These are phyloP conservation scores for Dipteronia sinensis DNA, from an alignment of 345 rosid species.

Conservation along the genomic window DNA sequence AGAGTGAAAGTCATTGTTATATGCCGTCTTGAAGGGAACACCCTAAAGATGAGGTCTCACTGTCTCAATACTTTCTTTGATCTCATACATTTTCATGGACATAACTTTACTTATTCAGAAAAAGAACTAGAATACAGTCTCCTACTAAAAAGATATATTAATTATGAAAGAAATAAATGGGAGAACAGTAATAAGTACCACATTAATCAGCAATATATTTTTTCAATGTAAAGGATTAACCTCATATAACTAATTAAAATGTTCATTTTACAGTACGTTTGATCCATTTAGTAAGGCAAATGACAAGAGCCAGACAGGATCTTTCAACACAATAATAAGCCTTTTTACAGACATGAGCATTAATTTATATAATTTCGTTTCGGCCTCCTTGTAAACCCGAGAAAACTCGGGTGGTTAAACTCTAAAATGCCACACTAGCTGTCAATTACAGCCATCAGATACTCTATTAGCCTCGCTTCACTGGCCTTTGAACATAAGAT, in stretches of 20 bases:
- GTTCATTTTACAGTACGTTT: constrained; percentile 4
- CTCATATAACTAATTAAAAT: neutral
- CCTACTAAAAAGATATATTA: too few species aligned
- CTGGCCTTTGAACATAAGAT: constrained; percentile 94
- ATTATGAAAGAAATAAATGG: neutral
- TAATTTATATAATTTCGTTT: neutral
- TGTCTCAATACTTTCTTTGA: too few species aligned
- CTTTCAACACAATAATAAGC: neutral
- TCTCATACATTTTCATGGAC: too few species aligned
- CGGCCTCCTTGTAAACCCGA: neutral
- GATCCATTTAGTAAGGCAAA: neutral
- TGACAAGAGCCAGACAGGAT: neutral
- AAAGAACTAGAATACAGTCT: too few species aligned
- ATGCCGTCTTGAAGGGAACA: too few species aligned
- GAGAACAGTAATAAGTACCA: neutral
- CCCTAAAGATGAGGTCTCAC: too few species aligned
- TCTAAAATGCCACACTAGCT: neutral
- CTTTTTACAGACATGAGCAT: neutral
- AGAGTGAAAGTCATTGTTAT: too few species aligned
- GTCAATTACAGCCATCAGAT: constrained; percentile 9
- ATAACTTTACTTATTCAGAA: too few species aligned
- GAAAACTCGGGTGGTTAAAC: neutral
- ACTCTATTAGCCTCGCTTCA: constrained; percentile 63
- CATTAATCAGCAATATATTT: too few species aligned
- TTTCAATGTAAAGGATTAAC: neutral